A percentile compares a stretch with the other conserved stretches of the same genome.
Conservation (phyloP, 2,329 filamentous ascomycete genomes). For the Akanthomyces lecanii region DNA sequence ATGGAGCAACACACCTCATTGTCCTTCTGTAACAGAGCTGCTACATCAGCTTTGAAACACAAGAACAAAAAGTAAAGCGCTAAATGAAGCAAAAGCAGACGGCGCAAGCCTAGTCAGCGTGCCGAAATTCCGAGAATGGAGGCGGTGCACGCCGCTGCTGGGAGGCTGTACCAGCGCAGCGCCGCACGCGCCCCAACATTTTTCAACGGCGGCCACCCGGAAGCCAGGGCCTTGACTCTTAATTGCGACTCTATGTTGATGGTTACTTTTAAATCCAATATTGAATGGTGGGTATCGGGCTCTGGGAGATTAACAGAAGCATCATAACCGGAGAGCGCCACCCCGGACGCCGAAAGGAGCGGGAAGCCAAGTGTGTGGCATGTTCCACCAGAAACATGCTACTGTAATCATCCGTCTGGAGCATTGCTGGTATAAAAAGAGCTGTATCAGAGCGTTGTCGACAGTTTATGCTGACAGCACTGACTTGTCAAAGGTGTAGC, state of each 20-base stretch:
- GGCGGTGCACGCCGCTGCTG: constrained; percentile 3
- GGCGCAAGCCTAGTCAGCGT: not conserved
- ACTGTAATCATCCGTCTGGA: not conserved
- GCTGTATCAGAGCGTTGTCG: no score
- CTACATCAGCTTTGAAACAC: not conserved
- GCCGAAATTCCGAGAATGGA: constrained; percentile 4
- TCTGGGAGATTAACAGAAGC: no score
- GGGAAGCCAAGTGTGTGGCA: no score
- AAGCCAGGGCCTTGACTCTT: not conserved
- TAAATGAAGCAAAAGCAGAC: not conserved
- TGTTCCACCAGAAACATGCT: no score
- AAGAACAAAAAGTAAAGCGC: not conserved
- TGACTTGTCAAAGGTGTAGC: no score
- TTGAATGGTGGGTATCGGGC: no score
- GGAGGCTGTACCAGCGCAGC: not conserved
- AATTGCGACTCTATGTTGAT: not conserved
- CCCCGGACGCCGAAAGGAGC: no score
- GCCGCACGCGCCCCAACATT: not conserved
- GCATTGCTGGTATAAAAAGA: not conserved
- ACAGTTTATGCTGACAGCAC: no score
- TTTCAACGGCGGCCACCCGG: not conserved
- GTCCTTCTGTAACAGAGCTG: not conserved
- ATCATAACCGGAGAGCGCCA: no score
- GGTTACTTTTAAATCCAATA: not conserved
- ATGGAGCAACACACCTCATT: not conserved